Evolutionary conservation across 176 grass and related monocot genomes (phyloP).

Genomic region (Calamus simplicifolius): DNA sequence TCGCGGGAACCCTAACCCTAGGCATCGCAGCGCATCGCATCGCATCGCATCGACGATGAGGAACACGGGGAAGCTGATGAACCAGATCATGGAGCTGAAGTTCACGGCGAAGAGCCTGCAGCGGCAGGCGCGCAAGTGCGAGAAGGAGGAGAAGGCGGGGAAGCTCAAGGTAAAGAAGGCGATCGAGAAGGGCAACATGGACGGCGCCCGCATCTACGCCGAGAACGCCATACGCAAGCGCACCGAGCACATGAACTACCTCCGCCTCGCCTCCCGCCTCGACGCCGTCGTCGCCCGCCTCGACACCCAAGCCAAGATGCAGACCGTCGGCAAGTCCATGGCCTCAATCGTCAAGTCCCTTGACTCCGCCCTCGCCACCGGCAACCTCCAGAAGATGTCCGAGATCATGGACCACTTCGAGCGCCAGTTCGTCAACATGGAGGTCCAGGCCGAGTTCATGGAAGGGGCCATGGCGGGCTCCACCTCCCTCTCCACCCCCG

Average conservation of each 20-base stretch:
- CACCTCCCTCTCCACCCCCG: constrained; percentile 81
- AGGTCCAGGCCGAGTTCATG: constrained; percentile 99
- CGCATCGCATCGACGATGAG: constrained; percentile 34
- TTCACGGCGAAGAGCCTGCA: constrained; percentile 93
- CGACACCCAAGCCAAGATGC: constrained; percentile 99
- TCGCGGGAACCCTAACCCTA: too few relatives aligned
- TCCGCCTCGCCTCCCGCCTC: constrained; percentile 81
- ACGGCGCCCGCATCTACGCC: constrained; percentile 94
- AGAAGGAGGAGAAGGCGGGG: constrained; percentile 95
- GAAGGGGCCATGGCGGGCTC: constrained; percentile 84
- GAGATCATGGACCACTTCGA: constrained; percentile 96
- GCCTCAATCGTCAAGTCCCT: constrained; percentile 72
- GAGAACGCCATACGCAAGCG: constrained; percentile 98
- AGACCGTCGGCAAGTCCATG: constrained; percentile 95
- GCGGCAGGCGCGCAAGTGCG: constrained; percentile 87
- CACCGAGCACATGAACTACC: constrained; percentile 97
- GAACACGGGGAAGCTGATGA: constrained; percentile 95
- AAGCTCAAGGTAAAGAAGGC: constrained; percentile 99
- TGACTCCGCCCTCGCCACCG: constrained; percentile 62
- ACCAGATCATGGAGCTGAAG: constrained; percentile 95
- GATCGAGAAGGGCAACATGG: constrained; percentile 93
- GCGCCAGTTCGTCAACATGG: constrained; percentile 93
- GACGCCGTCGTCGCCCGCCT: constrained; percentile 90
- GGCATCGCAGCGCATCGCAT: too few relatives aligned
- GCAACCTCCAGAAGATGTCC: constrained; percentile 96